A percentile compares a stretch with the other conserved stretches of the same genome.
Conservation (phyloP, 73 alveolate species). For the Paramecium primaurelia region DNA sequence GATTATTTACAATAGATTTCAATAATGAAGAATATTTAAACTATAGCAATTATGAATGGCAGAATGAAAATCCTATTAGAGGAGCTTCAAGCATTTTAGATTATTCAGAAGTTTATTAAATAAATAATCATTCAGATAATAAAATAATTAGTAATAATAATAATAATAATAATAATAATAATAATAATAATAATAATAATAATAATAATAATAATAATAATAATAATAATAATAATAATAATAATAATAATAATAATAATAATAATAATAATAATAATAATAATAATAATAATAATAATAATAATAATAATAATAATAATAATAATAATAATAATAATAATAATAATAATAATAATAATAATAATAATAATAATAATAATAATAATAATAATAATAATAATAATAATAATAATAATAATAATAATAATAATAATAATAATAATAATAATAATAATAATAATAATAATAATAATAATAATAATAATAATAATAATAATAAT, state of each 20-base stretch:
- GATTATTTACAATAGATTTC: neutral
- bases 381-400: neutral
- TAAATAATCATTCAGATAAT: neutral
- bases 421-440: neutral
- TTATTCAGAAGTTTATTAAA: neutral
- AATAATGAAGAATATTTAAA: neutral
- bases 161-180: neutral
- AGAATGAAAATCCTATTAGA: neutral
- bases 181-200: neutral
- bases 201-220: neutral
- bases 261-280: neutral
- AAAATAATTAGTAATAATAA: neutral
- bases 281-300: neutral
- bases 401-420: neutral
- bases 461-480: neutral
- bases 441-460: neutral
- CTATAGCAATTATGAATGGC: neutral
- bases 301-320: neutral
- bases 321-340: neutral
- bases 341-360: neutral
- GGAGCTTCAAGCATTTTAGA: neutral
- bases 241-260: neutral
- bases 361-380: neutral
- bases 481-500: neutral
- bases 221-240: neutral